These are phyloP conservation scores for Allium cepa DNA, from an alignment of 106 monocot genomes.

Conservation along the genomic window DNA sequence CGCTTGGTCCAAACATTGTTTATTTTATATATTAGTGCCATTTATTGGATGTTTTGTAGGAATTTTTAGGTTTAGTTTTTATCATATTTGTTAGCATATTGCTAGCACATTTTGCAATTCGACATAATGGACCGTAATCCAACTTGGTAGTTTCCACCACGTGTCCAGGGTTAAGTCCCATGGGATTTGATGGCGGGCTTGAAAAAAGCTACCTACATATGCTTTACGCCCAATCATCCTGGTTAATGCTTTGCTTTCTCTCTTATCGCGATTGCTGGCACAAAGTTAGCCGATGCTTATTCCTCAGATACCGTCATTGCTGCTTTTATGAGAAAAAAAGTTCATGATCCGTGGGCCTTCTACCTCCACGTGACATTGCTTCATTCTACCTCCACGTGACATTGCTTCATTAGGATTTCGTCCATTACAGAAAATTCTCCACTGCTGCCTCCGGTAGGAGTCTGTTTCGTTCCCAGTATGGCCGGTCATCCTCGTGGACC, in stretches of 20 bases:
- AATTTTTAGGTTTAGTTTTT: no score
- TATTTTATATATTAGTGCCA: no score
- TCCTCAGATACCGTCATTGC: constrained; percentile 10
- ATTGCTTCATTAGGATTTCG: not conserved
- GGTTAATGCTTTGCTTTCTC: not conserved
- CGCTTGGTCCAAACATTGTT: no score
- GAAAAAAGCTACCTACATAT: not conserved
- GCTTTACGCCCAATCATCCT: not conserved
- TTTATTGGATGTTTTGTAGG: no score
- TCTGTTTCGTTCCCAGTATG: not conserved
- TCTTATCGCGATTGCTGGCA: not conserved
- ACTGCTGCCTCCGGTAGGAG: not conserved
- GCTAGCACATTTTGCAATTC: no score
- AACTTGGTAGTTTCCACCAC: not conserved
- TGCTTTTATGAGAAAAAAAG: not conserved
- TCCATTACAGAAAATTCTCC: not conserved
- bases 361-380: constrained; percentile 1
- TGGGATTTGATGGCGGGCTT: not conserved
- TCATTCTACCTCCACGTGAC: not conserved
- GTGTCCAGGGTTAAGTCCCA: not conserved
- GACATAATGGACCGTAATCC: no score
- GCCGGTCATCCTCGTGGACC: not conserved
- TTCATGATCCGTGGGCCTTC: not conserved
- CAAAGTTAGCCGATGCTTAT: constrained; percentile 6
- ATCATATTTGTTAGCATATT: no score